phyloP scores from a whole-genome alignment of 139 green algal genomes.

The Micractinium sp. region DNA sequence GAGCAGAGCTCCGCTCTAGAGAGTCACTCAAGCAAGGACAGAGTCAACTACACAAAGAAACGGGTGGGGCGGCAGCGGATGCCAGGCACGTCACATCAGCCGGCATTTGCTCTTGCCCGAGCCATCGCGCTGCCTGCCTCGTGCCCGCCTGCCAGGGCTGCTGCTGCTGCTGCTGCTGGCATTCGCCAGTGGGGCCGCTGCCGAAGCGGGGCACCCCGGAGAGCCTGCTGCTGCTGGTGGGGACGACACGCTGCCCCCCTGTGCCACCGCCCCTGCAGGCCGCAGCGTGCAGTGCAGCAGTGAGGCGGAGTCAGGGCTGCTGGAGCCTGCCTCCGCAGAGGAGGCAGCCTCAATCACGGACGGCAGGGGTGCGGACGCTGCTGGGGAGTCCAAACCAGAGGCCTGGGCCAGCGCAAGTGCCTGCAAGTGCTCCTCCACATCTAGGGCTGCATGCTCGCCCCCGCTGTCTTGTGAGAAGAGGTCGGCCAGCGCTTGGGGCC shows the following conservation, averaged over 20 bases:
- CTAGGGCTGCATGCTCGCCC: background rate
- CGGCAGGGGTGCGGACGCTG: background rate
- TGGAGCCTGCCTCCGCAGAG: background rate
- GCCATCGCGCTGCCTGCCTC: background rate
- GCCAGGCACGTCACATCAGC: background rate
- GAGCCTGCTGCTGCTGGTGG: background rate
- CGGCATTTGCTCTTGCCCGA: background rate
- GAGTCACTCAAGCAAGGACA: background rate
- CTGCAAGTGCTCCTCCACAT: slow-evolving; percentile 14
- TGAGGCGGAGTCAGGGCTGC: background rate
- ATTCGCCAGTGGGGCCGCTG: background rate
- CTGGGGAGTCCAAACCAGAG: background rate
- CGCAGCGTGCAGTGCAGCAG: too few species aligned
- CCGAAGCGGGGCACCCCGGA: background rate
- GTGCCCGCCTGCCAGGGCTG: background rate
- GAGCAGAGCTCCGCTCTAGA: too few species aligned
- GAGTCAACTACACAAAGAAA: background rate
- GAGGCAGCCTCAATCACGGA: background rate
- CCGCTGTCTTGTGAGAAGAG: slow-evolving; percentile 13
- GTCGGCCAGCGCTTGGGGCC: slow-evolving; percentile 12
- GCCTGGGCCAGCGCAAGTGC: slow-evolving; percentile 6
- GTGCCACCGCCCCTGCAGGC: background rate
- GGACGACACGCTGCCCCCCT: too few species aligned
- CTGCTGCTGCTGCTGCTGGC: background rate
- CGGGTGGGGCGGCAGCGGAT: background rate